Base-by-base conservation (phyloP, 345 rosid species). In the Lagerstroemia speciosa region DNA sequence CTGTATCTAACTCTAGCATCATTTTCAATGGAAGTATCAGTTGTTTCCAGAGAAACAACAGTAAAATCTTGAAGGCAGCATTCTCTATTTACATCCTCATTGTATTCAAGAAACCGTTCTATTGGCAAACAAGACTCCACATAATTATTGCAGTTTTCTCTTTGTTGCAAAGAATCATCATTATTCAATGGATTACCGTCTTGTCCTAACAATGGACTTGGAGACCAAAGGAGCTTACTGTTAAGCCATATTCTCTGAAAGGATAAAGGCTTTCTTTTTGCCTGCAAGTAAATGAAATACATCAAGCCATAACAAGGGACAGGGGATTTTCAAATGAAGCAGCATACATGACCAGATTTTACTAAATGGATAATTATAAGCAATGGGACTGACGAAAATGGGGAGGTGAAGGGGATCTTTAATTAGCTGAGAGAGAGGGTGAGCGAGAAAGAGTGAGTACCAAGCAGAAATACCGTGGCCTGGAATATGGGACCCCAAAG, bases 381-480 rank as follows among this genome's bases (percentile, higher is more conserved):
- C 33, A 58, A 30, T 14, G 34, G 19, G 14, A 58, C 6, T 27
- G 12, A 20, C 20, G 11, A 27, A 58, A 24, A 48, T 19, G 3
- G n/a, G 55, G 55, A 48, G 43, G 43, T 38, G 43, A 38, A 38
- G 43, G 43, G 12, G 55, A 8, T 48, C 24, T 48, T 48, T 48
- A 48, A 19, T 19, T 24, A n/a, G n/a, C 24, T 19, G 24, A 3
- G 20, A 48, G 24, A 19, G n/a, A 22, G 26, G n/a, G 55, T 5
- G 24, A 58, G 69, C 66, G 66, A 55, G 30, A 43, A 64, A 67
- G 74, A 69, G 73, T 9, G 41, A n/a, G 45, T 77, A 93, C 98
- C 96, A 89, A 78, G 76, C 94, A 93, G 83, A 93, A 89, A 72
- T 93, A 91, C 2, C 97, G 97, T 37, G 98, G 98, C 72, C 98